Percentiles rank a stretch among this genome's conserved stretches.
Conservation (phyloP, 208 protist species). For the Sergeia podlipaevii region DNA sequence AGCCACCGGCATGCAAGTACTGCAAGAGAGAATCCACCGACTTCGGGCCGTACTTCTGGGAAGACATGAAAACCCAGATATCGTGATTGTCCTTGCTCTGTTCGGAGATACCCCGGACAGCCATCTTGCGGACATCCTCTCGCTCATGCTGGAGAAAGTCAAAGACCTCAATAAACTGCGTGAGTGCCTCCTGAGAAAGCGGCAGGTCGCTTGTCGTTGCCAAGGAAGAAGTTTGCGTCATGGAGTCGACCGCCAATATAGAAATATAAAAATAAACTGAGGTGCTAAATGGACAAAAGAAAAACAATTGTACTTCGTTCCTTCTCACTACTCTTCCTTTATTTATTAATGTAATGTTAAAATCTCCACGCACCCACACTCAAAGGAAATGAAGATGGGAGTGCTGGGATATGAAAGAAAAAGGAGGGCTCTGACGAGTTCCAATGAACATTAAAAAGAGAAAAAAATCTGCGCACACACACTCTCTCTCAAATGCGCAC, state of each 20-base stretch:
- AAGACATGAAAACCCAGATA: constrained; percentile 46
- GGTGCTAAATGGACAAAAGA: not conserved
- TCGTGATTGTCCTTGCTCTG: constrained; percentile 75
- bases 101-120: constrained; percentile 60
- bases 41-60: constrained; percentile 22
- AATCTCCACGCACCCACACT: not conserved
- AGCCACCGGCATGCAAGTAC: constrained; percentile 43
- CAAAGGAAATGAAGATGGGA: constrained; percentile 4
- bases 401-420: constrained; percentile 4
- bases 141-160: constrained; percentile 55
- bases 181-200: constrained; percentile 14
- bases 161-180: constrained; percentile 62
- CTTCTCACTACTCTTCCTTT: not conserved
- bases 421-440: constrained; percentile 3
- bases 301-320: constrained; percentile 6
- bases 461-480: constrained; percentile 3
- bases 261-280: constrained; percentile 9
- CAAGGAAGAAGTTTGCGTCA: not conserved
- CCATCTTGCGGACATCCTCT: constrained; percentile 85
- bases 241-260: not conserved
- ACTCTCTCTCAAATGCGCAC: not conserved
- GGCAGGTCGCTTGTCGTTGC: not conserved
- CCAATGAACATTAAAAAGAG: constrained; percentile 8
- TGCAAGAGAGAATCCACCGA: constrained; percentile 58
- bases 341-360: too few species aligned